Evolutionary conservation across 2,329 filamentous ascomycete genomes (phyloP).

Genomic region (Hypocrella siamensis): DNA sequence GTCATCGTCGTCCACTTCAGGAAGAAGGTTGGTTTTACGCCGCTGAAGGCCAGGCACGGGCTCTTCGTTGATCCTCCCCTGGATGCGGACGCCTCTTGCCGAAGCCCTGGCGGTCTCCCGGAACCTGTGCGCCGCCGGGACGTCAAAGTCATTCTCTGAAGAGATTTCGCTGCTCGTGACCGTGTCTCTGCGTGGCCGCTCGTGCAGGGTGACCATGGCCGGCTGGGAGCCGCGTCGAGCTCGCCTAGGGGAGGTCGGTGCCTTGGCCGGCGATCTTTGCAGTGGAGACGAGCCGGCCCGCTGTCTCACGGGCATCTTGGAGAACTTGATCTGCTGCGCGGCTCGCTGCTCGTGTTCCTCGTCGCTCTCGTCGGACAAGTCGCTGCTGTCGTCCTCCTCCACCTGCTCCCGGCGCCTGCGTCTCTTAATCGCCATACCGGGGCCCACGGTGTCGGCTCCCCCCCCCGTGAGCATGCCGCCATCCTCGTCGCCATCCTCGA

Average conservation of each 20-base stretch:
- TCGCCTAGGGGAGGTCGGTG: constrained; percentile 33
- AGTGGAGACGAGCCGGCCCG: constrained; percentile 82
- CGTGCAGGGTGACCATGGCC: constrained; percentile 53
- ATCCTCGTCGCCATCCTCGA: constrained; percentile 58
- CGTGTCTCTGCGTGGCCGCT: constrained; percentile 55
- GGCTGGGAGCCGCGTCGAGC: constrained; percentile 54
- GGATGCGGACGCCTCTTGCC: constrained; percentile 21
- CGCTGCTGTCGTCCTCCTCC: constrained; percentile 75
- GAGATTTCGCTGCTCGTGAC: constrained; percentile 73
- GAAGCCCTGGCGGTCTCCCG: constrained; percentile 44
- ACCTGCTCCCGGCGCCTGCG: constrained; percentile 55
- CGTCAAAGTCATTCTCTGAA: constrained; percentile 65
- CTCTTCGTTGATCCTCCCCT: constrained; percentile 23
- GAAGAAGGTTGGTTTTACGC: constrained; percentile 33
- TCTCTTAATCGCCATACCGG: constrained; percentile 50
- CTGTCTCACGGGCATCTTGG: constrained; percentile 81
- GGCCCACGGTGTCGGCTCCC: constrained; percentile 52
- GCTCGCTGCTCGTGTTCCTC: constrained; percentile 61
- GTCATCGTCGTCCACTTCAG: constrained; percentile 19
- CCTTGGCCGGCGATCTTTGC: constrained; percentile 46
- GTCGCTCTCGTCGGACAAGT: constrained; percentile 72
- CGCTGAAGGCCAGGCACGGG: constrained; percentile 23
- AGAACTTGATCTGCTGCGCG: constrained; percentile 85
- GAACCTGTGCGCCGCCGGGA: constrained; percentile 47
- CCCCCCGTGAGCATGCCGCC: constrained; percentile 56